Percentiles rank a stretch among this genome's conserved stretches.
Conservation (phyloP, 768 basidiomycete genomes). For the Hebeloma cylindrosporum region DNA sequence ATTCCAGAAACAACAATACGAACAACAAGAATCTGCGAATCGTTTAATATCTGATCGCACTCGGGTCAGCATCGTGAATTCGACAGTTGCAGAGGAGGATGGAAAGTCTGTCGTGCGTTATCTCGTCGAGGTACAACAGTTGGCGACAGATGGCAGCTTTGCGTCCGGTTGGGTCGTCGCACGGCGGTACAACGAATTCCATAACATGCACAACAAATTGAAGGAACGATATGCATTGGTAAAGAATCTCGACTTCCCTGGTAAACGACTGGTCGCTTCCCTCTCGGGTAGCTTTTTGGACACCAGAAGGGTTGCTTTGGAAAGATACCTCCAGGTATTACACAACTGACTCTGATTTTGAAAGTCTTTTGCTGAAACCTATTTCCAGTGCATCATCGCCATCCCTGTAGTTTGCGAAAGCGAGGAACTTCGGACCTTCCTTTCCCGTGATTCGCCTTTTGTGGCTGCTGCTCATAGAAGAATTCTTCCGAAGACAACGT, state of each 20-base stretch:
- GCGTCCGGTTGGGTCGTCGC: slow-evolving; percentile 92
- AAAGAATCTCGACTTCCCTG: slow-evolving; percentile 82
- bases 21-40: slow-evolving; percentile 92
- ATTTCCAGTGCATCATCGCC: slow-evolving; percentile 62
- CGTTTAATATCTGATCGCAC: slow-evolving; percentile 83
- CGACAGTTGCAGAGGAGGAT: slow-evolving; percentile 77
- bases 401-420: slow-evolving; percentile 80
- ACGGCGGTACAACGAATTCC: slow-evolving; percentile 93
- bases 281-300: slow-evolving; percentile 89
- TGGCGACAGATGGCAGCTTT: slow-evolving; percentile 75
- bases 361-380: neutral
- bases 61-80: slow-evolving; percentile 80
- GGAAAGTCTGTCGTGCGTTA: slow-evolving; percentile 93
- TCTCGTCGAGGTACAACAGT: slow-evolving; percentile 88
- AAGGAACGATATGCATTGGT: slow-evolving; percentile 71
- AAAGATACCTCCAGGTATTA: slow-evolving; percentile 85
- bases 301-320: slow-evolving; percentile 70
- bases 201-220: slow-evolving; percentile 82
- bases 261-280: slow-evolving; percentile 88
- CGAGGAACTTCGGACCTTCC: slow-evolving; percentile 77
- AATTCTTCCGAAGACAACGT: slow-evolving; percentile 38
- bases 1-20: slow-evolving; percentile 92
- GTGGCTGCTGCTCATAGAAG: slow-evolving; percentile 52
- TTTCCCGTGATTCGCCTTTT: slow-evolving; percentile 86
- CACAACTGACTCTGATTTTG: neutral